These are phyloP conservation scores for Strobilomyces confusus DNA, from an alignment of 768 basidiomycete genomes.

Conservation along the genomic window DNA sequence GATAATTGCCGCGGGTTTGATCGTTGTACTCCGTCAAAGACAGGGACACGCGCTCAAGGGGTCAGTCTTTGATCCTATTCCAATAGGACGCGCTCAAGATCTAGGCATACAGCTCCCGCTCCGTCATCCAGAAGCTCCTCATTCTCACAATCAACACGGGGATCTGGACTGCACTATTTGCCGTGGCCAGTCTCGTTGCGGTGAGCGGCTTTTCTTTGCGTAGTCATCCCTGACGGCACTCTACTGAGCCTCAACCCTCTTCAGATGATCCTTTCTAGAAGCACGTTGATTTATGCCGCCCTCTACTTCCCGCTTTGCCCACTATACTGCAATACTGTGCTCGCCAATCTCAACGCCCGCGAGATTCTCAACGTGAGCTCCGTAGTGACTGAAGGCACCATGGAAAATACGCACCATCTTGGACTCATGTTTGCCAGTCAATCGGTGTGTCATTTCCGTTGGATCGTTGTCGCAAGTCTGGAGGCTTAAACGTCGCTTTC, in stretches of 20 bases:
- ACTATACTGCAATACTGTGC: too few relatives aligned
- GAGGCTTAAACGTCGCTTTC: too few relatives aligned
- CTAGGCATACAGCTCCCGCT: constrained; percentile 5
- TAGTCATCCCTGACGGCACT: neutral
- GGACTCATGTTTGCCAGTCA: neutral
- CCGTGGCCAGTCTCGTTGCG: neutral
- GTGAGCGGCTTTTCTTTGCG: neutral
- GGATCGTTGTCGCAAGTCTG: neutral
- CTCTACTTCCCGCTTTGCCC: too few relatives aligned
- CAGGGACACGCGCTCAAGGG: neutral
- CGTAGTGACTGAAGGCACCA: neutral
- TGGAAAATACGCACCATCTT: neutral
- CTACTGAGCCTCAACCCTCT: neutral
- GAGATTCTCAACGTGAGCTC: neutral
- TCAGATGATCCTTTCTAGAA: constrained; percentile 1
- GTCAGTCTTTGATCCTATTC: neutral
- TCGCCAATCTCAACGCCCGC: too few relatives aligned
- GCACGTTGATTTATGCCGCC: constrained; percentile 2
- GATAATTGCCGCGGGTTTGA: neutral
- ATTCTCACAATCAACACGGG: too few relatives aligned
- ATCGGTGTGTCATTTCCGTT: neutral
- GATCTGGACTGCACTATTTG: constrained; percentile 11
- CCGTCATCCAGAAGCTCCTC: constrained; percentile 8
- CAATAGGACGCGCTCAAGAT: neutral
- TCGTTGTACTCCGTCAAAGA: neutral